These are phyloP conservation scores for Odonthalia washingtoniensis DNA, from an alignment of 31 red algal species.

Conservation along the genomic window DNA sequence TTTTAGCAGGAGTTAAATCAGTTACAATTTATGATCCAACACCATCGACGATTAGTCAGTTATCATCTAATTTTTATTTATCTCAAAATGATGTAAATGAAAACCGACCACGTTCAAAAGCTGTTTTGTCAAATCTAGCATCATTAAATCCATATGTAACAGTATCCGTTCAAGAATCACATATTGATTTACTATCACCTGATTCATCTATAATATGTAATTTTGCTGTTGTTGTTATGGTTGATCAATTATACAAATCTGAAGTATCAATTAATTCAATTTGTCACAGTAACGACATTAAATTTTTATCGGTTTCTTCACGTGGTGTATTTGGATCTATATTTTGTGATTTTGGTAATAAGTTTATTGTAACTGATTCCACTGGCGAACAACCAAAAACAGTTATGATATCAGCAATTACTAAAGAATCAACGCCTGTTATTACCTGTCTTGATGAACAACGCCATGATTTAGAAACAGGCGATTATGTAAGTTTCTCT, in stretches of 20 bases:
- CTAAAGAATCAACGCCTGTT: constrained; percentile 64
- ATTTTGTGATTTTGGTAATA: constrained; percentile 93
- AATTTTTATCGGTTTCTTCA: constrained; percentile 75
- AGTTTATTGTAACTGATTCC: constrained; percentile 75
- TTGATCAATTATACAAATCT: constrained; percentile 70
- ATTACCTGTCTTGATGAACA: constrained; percentile 96
- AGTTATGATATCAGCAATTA: constrained; percentile 76
- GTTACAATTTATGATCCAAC: constrained; percentile 85
- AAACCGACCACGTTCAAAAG: constrained; percentile 50
- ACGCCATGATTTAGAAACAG: constrained; percentile 95
- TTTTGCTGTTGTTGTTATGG: constrained; percentile 83
- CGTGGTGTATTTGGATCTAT: constrained; percentile 93
- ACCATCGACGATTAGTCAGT: constrained; percentile 48
- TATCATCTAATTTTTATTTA: constrained; percentile 92
- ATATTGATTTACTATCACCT: constrained; percentile 48
- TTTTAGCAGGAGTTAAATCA: constrained; percentile 93
- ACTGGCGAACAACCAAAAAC: constrained; percentile 91
- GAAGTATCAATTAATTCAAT: constrained; percentile 65
- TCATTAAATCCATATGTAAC: constrained; percentile 82
- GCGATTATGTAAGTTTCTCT: constrained; percentile 88
- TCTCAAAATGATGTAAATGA: constrained; percentile 38
- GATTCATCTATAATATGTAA: constrained; percentile 28
- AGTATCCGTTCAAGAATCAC: constrained; percentile 44
- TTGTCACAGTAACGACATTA: constrained; percentile 73
- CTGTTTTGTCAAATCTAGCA: constrained; percentile 55